Evolutionary conservation across 2,329 filamentous ascomycete species (phyloP), one percentile per base, ranked within the genome.

Genomic region (Monosporascus sp.): DNA sequence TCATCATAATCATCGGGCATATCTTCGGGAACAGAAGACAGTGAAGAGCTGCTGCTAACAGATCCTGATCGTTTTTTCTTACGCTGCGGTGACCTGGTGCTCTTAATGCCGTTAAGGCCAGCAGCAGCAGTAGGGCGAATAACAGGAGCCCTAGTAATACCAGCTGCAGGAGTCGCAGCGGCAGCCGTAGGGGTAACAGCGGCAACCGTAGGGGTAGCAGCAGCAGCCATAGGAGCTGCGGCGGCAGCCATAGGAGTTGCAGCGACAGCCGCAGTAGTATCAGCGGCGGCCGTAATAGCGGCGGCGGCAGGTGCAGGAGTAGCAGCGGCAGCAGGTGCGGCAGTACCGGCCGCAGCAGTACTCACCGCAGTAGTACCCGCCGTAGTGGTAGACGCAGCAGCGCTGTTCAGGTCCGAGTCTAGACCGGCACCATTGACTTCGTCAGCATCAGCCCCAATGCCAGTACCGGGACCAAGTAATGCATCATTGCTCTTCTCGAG

Each of bases 11-110:
- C 63, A 52, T 66, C 64, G 11, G 63, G 62, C 17, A 60, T 61
- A 49, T 67, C 65, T 37, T 68, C 66, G 2, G 66, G 66, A 15
- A 69, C 65, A 5, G 65, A 67, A 6, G 65, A 68, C 14, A 69
- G 59, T 9, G 65, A 67, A 25, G 67, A 69, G 22, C 56, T 60
- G 56, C 66, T 69, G 55, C 65, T 68, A 27, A 67, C 54, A 14
- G 67, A 68, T 31, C 60, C 62, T 7, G 62, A 60, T 11, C 65
- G 59, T 17, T 48, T 59, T 50, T 64, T 64, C 56, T 58, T 65
- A 43, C 57, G 53, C 41, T 54, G 50, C 14, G 59, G 55, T 5
- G 60, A 57, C 50, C 51, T 61, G 44, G 51, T 38, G 20, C 27
- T 51, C 43, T 46, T 46, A 17, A 27, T 46, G 22, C 43, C 43